Evolutionary conservation across 352 stramenopile species (phyloP).

Genomic region (Pythium brachiatum): DNA sequence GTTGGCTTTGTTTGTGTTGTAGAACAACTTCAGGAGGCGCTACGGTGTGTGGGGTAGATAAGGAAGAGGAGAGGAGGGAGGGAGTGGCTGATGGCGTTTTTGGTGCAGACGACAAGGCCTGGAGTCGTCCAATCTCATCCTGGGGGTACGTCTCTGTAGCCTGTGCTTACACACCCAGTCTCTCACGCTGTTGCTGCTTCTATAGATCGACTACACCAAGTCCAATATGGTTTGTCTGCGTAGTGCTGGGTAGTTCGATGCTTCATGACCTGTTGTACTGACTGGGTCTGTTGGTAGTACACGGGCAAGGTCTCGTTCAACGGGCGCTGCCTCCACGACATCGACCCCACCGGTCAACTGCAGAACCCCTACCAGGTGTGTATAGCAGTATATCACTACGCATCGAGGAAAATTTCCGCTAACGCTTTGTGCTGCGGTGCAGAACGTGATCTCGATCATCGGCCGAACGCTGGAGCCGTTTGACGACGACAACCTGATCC

Average conservation of each 20-base stretch:
- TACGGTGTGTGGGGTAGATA: constrained; percentile 31
- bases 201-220: constrained; percentile 78
- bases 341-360: constrained; percentile 44
- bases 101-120: constrained; percentile 43
- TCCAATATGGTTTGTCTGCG: constrained; percentile 78
- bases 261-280: too few species aligned
- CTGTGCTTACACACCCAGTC: not conserved
- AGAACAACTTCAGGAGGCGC: constrained; percentile 65
- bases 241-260: too few species aligned
- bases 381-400: too few species aligned
- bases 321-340: constrained; percentile 58
- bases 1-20: constrained; percentile 1
- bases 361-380: constrained; percentile 74
- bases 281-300: constrained; percentile 34
- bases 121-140: constrained; percentile 65
- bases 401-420: too few species aligned
- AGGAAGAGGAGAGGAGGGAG: not conserved
- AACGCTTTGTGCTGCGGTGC: not conserved
- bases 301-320: constrained; percentile 63
- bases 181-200: not conserved
- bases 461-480: constrained; percentile 62
- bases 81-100: not conserved
- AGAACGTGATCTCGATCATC: constrained; percentile 71
- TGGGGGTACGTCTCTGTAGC: constrained; percentile 39
- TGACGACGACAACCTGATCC: constrained; percentile 72